Conservation (phyloP, 2,329 filamentous ascomycete genomes). For the Claviceps paspali region DNA sequence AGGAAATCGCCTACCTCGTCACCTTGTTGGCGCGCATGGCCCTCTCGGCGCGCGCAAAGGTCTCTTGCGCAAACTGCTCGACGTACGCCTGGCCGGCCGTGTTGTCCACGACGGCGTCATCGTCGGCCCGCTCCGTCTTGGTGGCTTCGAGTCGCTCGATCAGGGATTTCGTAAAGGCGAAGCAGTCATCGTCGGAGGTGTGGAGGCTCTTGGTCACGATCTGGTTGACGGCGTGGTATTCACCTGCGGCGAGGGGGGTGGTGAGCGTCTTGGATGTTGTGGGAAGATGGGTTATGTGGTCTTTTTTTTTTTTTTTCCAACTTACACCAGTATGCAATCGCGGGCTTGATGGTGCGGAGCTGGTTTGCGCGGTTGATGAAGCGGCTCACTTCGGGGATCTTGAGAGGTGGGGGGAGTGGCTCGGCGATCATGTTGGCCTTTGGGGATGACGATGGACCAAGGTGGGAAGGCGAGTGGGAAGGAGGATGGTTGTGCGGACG, state of each 20-base stretch:
- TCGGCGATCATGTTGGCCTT: slow-evolving; percentile 44
- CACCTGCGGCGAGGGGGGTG: slow-evolving; percentile 35
- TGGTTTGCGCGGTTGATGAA: slow-evolving; percentile 75
- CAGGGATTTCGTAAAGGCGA: slow-evolving; percentile 63
- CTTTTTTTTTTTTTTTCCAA: slow-evolving; percentile 9
- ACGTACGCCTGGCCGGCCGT: slow-evolving; percentile 78
- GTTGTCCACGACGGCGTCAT: slow-evolving; percentile 79
- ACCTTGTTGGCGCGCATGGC: slow-evolving; percentile 72
- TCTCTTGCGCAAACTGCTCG: slow-evolving; percentile 84
- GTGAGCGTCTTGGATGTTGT: neutral
- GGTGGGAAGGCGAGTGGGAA: no score
- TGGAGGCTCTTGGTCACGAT: slow-evolving; percentile 74
- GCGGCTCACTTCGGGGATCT: slow-evolving; percentile 65
- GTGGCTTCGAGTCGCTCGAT: slow-evolving; percentile 76
- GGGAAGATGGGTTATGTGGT: neutral
- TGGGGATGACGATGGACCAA: no score
- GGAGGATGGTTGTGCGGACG: no score
- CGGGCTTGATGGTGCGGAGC: slow-evolving; percentile 70
- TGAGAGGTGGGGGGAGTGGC: slow-evolving; percentile 35
- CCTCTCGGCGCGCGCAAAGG: slow-evolving; percentile 70
- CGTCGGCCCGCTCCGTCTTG: slow-evolving; percentile 47
- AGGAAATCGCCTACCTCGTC: no score
- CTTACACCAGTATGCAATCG: slow-evolving; percentile 90
- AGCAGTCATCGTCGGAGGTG: slow-evolving; percentile 59
- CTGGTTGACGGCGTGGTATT: slow-evolving; percentile 87